phyloP scores from a whole-genome alignment of 2,329 filamentous ascomycete genomes.

The Rhytidhysteron rufulum region DNA sequence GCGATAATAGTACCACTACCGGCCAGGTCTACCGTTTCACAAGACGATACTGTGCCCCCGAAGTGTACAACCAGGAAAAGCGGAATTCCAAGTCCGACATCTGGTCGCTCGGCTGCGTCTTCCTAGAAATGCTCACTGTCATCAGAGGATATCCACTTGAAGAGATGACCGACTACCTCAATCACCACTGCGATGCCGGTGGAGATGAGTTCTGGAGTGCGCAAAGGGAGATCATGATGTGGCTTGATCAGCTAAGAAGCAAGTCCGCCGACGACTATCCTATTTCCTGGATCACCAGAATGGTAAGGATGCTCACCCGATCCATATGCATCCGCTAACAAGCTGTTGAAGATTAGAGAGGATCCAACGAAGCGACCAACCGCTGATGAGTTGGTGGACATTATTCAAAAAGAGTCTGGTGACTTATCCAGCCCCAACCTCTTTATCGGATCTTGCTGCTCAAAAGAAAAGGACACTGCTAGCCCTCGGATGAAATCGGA shows the following conservation, averaged over 20 bases:
- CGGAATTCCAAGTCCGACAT: constrained; percentile 18
- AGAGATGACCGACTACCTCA: constrained; percentile 9
- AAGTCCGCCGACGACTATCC: constrained; percentile 13
- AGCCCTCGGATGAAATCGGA: no score
- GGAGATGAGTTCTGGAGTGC: constrained; percentile 12
- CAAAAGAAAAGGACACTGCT: no score
- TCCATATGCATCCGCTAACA: not conserved
- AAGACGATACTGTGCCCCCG: constrained; percentile 16
- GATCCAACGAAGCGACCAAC: constrained; percentile 5
- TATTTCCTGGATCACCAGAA: constrained; percentile 14
- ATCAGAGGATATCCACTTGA: constrained; percentile 11
- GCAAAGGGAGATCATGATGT: constrained; percentile 10
- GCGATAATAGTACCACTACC: constrained; percentile 12
- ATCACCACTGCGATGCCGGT: constrained; percentile 4
- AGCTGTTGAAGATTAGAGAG: constrained; percentile 4
- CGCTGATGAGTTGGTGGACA: constrained; percentile 5
- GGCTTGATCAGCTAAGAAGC: constrained; percentile 10
- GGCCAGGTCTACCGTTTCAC: constrained; percentile 11
- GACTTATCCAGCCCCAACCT: constrained; percentile 1
- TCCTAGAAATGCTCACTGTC: constrained; percentile 16
- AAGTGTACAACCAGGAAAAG: constrained; percentile 9
- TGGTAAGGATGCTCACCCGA: constrained; percentile 9
- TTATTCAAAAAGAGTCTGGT: constrained; percentile 8
- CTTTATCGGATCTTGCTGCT: constrained; percentile 13
- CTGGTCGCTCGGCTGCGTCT: constrained; percentile 19